phyloP scores from a whole-genome alignment of 2,329 filamentous ascomycete species.

The Monilinia fructicola region DNA sequence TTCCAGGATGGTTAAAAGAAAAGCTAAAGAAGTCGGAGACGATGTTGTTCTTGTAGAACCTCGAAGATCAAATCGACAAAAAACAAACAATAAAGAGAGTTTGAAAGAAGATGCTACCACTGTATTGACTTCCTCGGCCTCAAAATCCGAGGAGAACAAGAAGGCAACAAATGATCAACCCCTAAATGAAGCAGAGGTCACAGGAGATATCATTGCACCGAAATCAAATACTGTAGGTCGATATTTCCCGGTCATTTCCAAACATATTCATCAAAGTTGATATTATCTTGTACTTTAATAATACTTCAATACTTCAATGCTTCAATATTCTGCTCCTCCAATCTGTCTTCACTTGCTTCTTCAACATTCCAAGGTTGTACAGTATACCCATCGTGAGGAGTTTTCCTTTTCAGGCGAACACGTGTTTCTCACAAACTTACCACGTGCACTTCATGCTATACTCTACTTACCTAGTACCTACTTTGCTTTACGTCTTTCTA shows the following conservation, averaged over 20 bases:
- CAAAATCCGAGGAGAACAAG: conserved; percentile 18
- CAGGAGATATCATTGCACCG: not conserved
- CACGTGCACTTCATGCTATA: not conserved
- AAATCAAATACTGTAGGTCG: conserved; percentile 12
- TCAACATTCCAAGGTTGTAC: too few relatives aligned
- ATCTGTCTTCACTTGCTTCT: too few relatives aligned
- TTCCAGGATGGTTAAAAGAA: conserved; percentile 36
- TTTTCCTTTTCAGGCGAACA: not conserved
- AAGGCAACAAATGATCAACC: conserved; percentile 5
- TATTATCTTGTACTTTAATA: too few relatives aligned
- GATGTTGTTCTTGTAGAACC: conserved; percentile 23
- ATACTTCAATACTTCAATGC: not conserved
- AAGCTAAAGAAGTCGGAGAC: conserved; percentile 32
- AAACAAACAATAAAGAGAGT: conserved; percentile 17
- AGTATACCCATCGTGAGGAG: not conserved
- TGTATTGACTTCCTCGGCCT: conserved; percentile 16
- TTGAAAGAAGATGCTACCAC: conserved; percentile 25
- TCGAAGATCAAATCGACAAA: conserved; percentile 35
- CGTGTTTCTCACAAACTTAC: not conserved
- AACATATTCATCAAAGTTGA: not conserved
- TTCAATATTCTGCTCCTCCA: too few relatives aligned
- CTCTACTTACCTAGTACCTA: not conserved
- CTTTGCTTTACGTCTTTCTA: not conserved
- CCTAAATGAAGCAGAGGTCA: conserved; percentile 14
- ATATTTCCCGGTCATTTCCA: not conserved